Percentiles rank a stretch among this genome's conserved stretches.
These are phyloP conservation scores for Diaporthe velutina DNA, from an alignment of 2,329 filamentous ascomycete genomes.

Conservation along the genomic window DNA sequence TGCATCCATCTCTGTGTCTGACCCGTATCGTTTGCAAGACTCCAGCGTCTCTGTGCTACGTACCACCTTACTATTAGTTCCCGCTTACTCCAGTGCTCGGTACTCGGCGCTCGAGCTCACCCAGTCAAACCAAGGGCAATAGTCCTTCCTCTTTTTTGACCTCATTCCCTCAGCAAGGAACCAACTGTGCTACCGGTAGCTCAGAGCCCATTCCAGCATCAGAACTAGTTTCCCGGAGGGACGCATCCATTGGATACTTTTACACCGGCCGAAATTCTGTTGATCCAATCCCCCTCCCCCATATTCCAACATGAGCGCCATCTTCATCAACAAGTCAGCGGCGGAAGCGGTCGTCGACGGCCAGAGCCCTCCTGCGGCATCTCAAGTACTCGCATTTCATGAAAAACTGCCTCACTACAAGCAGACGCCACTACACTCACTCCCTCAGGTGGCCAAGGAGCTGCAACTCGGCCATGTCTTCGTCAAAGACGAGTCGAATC, in stretches of 20 bases:
- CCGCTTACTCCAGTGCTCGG: neutral
- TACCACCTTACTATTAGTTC: neutral
- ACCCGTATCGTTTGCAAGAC: too few relatives aligned
- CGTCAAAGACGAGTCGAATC: constrained; percentile 78
- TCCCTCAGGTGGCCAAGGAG: constrained; percentile 67
- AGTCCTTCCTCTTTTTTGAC: too few relatives aligned
- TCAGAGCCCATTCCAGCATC: neutral
- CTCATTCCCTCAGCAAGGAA: neutral
- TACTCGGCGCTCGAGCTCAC: neutral
- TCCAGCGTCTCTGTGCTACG: too few relatives aligned
- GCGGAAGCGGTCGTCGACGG: neutral
- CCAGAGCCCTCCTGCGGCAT: neutral
- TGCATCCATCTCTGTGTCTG: too few relatives aligned
- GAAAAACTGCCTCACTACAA: constrained; percentile 67
- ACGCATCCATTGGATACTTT: too few relatives aligned
- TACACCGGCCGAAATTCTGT: neutral
- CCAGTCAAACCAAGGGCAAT: neutral
- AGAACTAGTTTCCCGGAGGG: neutral
- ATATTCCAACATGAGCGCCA: neutral
- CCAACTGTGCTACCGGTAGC: too few relatives aligned
- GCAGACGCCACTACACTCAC: constrained; percentile 64
- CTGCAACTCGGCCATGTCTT: constrained; percentile 70
- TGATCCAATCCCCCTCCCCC: neutral
- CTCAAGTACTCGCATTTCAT: constrained; percentile 63
- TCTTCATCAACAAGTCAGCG: constrained; percentile 8